Conservation (phyloP, 2,329 filamentous ascomycete genomes). For the Aspergillus bombycis region DNA sequence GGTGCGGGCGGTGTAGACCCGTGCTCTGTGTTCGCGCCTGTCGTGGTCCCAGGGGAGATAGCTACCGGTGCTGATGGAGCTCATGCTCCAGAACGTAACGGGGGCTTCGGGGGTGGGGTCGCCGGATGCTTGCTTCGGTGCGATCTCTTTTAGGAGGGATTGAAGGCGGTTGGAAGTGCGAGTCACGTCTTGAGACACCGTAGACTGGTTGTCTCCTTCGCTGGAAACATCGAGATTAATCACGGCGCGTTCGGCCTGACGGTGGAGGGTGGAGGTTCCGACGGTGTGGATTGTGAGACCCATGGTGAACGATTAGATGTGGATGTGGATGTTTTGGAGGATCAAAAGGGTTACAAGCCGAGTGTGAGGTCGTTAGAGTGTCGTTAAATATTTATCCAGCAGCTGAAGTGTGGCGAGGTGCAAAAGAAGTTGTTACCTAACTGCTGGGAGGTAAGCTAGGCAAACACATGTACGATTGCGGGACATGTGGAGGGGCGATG, state of each 20-base stretch:
- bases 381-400: not conserved
- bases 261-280: constrained; percentile 2
- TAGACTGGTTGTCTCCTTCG: not conserved
- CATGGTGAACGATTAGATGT: not conserved
- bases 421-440: not conserved
- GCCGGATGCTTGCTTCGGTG: not conserved
- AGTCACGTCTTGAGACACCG: not conserved
- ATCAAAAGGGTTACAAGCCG: not conserved
- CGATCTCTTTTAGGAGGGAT: not conserved
- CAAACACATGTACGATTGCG: not conserved
- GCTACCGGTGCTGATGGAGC: constrained; percentile 3
- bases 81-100: constrained; percentile 3
- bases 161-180: constrained; percentile 1
- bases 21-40: not conserved
- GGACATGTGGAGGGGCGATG: not conserved
- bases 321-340: not conserved
- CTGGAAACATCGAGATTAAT: not conserved
- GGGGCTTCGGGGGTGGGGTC: not conserved
- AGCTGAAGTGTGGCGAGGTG: not conserved
- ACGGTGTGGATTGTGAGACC: not conserved
- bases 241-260: constrained; percentile 1
- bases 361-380: not conserved
- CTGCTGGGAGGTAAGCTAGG: not conserved
- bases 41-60: constrained; percentile 4
- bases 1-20: constrained; percentile 1